A percentile compares a stretch with the other conserved stretches of the same genome.
These are phyloP conservation scores for Fusarium sp. DNA, from an alignment of 2,329 filamentous ascomycete genomes.

Conservation along the genomic window DNA sequence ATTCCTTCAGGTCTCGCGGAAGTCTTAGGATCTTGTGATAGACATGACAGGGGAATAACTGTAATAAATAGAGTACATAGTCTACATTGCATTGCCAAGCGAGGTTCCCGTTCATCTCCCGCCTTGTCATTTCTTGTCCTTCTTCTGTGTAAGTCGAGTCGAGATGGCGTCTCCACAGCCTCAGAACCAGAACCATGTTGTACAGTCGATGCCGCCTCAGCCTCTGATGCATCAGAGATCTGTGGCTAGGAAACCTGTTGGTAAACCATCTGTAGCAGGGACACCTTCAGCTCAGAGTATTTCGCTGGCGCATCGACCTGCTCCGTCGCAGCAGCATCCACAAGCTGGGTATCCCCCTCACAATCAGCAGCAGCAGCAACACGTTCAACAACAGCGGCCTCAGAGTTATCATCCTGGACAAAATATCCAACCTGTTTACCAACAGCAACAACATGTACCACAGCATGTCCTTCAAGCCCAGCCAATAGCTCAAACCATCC, in stretches of 20 bases:
- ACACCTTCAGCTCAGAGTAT: conserved; percentile 1
- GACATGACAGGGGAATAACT: conserved; percentile 11
- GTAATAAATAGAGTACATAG: conserved; percentile 17
- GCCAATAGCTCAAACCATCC: neutral
- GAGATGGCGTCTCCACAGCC: conserved; percentile 36
- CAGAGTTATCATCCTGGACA: conserved; percentile 28
- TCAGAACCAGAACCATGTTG: conserved; percentile 14
- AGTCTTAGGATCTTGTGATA: conserved; percentile 14
- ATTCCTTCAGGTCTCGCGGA: conserved; percentile 22
- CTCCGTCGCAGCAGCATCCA: conserved; percentile 10
- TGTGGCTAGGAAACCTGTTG: conserved; percentile 31
- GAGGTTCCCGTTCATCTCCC: conserved; percentile 6
- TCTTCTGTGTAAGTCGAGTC: conserved; percentile 20
- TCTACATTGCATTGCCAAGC: conserved; percentile 34
- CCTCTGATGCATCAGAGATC: conserved; percentile 33
- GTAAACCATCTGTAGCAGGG: neutral
- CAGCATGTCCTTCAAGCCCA: conserved; percentile 4
- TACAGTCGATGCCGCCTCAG: conserved; percentile 14
- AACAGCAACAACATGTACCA: neutral
- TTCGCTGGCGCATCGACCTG: conserved; percentile 26
- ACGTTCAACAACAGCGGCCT: conserved; percentile 15
- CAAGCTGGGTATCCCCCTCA: conserved; percentile 12
- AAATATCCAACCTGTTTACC: neutral
- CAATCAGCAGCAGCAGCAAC: conserved; percentile 21
- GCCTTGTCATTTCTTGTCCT: conserved; percentile 34